A percentile compares a stretch with the other conserved stretches of the same genome.
These are phyloP conservation scores for Trichoderma parareesei DNA, from an alignment of 495 filamentous ascomycete species.

Conservation along the genomic window DNA sequence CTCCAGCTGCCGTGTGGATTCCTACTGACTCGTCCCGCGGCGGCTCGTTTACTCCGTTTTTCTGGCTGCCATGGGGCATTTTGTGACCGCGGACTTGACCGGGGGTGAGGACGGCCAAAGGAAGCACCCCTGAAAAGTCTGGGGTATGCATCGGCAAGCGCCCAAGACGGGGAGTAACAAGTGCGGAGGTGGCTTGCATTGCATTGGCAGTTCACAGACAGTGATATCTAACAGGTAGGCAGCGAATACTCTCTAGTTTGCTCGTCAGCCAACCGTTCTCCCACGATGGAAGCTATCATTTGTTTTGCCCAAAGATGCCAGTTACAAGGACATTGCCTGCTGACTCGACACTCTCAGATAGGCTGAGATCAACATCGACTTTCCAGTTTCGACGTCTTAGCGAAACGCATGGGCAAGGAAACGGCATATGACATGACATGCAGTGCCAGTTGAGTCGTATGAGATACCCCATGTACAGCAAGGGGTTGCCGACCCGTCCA, in stretches of 20 bases:
- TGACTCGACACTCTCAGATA: not conserved
- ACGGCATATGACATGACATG: not conserved
- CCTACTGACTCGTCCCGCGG: not conserved
- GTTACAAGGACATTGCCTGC: not conserved
- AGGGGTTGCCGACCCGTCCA: not conserved
- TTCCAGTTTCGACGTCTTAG: not conserved
- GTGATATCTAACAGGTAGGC: not conserved
- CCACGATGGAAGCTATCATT: not conserved
- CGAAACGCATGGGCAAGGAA: not conserved
- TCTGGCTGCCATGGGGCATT: not conserved
- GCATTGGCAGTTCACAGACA: not conserved
- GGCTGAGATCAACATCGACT: not conserved
- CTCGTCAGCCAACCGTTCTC: not conserved
- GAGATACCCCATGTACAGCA: not conserved
- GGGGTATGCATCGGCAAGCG: conserved; percentile 1
- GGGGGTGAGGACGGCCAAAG: not conserved
- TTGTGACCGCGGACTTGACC: not conserved
- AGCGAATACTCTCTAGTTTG: not conserved
- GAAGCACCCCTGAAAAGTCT: not conserved
- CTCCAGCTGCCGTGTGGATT: not conserved
- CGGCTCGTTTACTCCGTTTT: not conserved
- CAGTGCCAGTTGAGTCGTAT: not conserved
- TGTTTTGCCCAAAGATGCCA: not conserved
- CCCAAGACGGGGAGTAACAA: not conserved
- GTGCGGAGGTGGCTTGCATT: not conserved